Evolutionary conservation across 169 alveolate species (phyloP).

Genomic region (Fabrea salina): DNA sequence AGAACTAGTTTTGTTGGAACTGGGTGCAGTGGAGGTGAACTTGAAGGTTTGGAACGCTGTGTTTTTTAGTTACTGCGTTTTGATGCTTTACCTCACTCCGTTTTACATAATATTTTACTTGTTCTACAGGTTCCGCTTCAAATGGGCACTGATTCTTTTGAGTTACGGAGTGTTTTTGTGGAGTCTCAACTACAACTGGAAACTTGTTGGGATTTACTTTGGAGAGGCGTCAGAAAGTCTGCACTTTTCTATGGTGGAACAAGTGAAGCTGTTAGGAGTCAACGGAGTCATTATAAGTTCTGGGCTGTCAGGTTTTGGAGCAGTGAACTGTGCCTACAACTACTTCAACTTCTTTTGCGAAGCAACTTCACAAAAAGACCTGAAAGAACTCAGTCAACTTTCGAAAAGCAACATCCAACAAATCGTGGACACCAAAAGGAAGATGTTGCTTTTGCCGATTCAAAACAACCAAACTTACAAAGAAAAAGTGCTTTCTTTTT

Average conservation of each 20-base stretch:
- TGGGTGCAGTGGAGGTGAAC: not conserved
- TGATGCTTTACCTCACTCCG: conserved; percentile 24
- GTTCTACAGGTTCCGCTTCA: not conserved
- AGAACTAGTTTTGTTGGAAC: conserved; percentile 23
- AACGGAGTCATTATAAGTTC: conserved; percentile 27
- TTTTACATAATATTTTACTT: not conserved
- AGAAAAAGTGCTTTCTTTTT: too few species aligned
- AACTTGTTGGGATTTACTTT: not conserved
- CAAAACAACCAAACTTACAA: too few species aligned
- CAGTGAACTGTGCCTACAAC: conserved; percentile 32
- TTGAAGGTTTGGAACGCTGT: not conserved
- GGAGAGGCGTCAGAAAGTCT: not conserved
- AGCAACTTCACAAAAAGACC: not conserved
- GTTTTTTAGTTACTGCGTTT: not conserved
- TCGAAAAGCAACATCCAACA: not conserved
- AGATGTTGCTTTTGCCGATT: not conserved
- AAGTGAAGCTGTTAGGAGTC: not conserved
- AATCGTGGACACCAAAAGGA: not conserved
- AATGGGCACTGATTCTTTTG: not conserved
- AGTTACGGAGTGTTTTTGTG: not conserved
- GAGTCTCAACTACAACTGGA: not conserved
- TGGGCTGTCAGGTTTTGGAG: conserved; percentile 34
- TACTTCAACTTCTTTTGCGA: conserved; percentile 32
- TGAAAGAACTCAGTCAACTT: not conserved
- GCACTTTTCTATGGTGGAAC: not conserved